phyloP scores from a whole-genome alignment of 352 stramenopile genomes.

The Phytophthora rubi region DNA sequence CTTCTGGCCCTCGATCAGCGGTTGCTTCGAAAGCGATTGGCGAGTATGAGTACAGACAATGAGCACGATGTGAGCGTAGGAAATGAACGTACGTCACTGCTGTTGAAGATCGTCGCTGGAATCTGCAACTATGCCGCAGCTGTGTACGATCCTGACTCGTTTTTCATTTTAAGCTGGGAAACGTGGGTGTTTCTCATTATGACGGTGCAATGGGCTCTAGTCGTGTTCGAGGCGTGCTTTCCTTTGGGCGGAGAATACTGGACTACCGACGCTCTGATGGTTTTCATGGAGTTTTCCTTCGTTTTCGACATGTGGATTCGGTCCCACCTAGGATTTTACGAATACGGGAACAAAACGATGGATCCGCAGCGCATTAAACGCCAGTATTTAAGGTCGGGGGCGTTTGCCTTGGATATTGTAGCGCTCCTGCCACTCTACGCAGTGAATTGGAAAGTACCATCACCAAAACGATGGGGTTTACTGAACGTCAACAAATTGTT shows the following conservation, averaged over 20 bases:
- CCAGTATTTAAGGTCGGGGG: conserved; percentile 47
- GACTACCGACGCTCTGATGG: conserved; percentile 26
- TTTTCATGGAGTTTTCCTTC: conserved; percentile 51
- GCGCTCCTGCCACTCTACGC: conserved; percentile 53
- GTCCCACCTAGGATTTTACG: conserved; percentile 53
- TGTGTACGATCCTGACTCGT: conserved; percentile 48
- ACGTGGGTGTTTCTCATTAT: conserved; percentile 61
- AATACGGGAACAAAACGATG: conserved; percentile 75
- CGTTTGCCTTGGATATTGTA: conserved; percentile 51
- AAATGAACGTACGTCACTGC: background rate
- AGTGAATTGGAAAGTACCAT: conserved; percentile 42
- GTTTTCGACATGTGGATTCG: conserved; percentile 59
- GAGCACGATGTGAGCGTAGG: background rate
- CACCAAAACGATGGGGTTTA: conserved; percentile 33
- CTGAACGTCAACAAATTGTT: conserved; percentile 68
- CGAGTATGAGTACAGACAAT: conserved; percentile 27
- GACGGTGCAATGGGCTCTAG: conserved; percentile 46
- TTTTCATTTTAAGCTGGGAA: conserved; percentile 51
- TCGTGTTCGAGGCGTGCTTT: conserved; percentile 56
- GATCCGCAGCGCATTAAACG: conserved; percentile 31
- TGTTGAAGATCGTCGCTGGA: background rate
- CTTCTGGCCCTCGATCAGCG: conserved; percentile 48
- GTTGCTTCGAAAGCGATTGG: conserved; percentile 43
- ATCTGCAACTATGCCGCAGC: background rate
- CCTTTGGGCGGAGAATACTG: background rate